Evolutionary conservation across 305 asterid species (phyloP).

Genomic region (Fraxinus dipetala): DNA sequence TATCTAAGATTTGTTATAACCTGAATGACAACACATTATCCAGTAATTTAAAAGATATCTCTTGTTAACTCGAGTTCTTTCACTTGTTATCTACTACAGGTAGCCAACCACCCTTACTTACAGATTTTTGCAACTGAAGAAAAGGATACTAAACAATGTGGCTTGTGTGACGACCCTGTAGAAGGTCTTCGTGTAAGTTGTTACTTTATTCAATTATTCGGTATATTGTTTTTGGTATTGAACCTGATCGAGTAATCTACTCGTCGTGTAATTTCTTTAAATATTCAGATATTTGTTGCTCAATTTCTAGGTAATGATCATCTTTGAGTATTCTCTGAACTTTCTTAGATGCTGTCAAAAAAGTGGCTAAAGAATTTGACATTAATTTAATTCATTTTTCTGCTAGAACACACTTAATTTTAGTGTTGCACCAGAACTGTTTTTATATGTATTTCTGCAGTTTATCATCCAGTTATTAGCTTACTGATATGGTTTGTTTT

Average conservation of each 20-base stretch:
- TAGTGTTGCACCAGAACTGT: background rate
- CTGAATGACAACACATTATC: background rate
- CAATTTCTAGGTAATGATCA: background rate
- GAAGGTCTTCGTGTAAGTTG: background rate
- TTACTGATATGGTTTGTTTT: background rate
- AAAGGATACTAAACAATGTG: background rate
- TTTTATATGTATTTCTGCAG: constrained; percentile 9
- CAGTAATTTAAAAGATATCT: background rate
- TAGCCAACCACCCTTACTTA: background rate
- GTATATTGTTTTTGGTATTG: background rate
- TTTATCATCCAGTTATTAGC: background rate
- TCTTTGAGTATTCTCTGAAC: background rate
- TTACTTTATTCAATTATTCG: background rate
- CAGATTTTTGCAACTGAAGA: background rate
- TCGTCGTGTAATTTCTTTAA: background rate
- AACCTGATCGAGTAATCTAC: background rate
- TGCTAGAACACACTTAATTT: background rate
- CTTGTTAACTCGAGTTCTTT: background rate
- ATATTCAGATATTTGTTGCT: background rate
- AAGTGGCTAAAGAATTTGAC: background rate
- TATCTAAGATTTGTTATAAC: background rate
- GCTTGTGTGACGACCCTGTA: background rate
- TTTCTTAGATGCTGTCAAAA: background rate
- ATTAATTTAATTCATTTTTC: background rate
- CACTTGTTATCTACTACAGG: background rate